Evolutionary conservation across 495 filamentous ascomycete species (phyloP), one percentile per base, ranked within the genome.

Genomic region (Trichoderma erinaceum): DNA sequence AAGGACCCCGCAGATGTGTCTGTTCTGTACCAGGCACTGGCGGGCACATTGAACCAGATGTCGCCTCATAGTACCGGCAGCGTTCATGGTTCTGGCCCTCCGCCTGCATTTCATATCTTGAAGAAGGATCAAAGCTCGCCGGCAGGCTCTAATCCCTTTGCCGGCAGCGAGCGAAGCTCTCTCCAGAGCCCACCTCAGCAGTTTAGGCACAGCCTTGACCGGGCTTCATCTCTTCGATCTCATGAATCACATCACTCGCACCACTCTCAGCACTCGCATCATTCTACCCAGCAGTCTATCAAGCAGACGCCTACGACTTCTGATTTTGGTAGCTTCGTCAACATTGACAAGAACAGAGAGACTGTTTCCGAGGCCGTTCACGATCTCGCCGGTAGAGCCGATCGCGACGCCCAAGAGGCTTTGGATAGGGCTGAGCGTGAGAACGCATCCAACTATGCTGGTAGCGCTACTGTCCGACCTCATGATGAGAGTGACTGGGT

Each of bases 341-440:
- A 27, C 56, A 67, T 52, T 41, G 63, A 81, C 0, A 80, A 78
- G 43, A 78, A 83, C 65, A 85, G 81, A 38, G 87, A 90, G 74
- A 90, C 86, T 41, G 90, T 96, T 6, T 81, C 88, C 41, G 85
- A 90, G 12, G 90, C 91, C 16, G 81, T 93, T 38, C 85, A 79
- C 44, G 88, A 88, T 32, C 81, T 92, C 65, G 90, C 87, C 10
- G 82, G 84, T 68, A 80, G 88, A 73, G 88, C 89, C 63, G 85
- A 90, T 66, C 83, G 86, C 66, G 86, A 93, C 72, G 87, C 89
- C 11, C 86, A 88, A 67, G 85, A 88, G 67, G 87, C 86, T 66
- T 76, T 91, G 68, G 80, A 82, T 18, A 83, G 87, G 67, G 85
- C 79, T n/a, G 80, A 83, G 69, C 72, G 79, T 4, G 65, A 66